Evolutionary conservation across 768 basidiomycete species (phyloP), one percentile per base, ranked within the genome.

Genomic region (Phallus indusiatus): DNA sequence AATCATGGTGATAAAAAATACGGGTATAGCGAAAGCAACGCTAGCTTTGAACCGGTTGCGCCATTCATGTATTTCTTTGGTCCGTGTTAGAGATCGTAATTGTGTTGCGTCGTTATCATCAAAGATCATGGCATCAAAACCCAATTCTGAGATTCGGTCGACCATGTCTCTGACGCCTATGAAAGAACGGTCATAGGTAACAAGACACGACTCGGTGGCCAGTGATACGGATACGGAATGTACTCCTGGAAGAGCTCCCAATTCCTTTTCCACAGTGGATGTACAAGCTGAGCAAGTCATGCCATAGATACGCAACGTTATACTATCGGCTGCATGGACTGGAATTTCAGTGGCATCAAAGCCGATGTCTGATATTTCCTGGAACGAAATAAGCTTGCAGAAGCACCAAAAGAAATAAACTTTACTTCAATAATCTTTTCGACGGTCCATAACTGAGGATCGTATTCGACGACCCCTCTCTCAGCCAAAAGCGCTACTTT

Each of bases 401-500:
- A 46, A 33, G 63, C 34, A 56, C 28, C 2, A 28, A 28, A 28
- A 18, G 10, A 49, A n/a, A 16, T 34, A 42, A 60, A 75, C 85
- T 60, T n/a, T 64, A 91, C 90, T 54, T 75, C 79, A 35, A 91
- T 76, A 55, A 99, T 80, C 69, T 88, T 92, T 51, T 85, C 88
- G 9, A 82, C 72, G 35, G 78, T 81, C 96, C 96, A 99, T n/a
- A 74, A 67, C 0, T 74, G 67, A 1, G 90, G 83, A 65, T 98
- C 93, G 66, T 88, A 99, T 69, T 95, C 93, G 63, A 99, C 75
- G 50, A 91, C 80, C 3, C 86, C 95, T 14, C 95, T 85, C 71
- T 99, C 95, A 12, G 96, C 92, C 22, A 99, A 80, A n/a, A 99
- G 79, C 21, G 94, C 94, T n/a, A 99, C 94, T 68, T 93, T 92